Evolutionary conservation across 805 yeast species (phyloP).

Genomic region (Saccharomycopsis fibuligera): DNA sequence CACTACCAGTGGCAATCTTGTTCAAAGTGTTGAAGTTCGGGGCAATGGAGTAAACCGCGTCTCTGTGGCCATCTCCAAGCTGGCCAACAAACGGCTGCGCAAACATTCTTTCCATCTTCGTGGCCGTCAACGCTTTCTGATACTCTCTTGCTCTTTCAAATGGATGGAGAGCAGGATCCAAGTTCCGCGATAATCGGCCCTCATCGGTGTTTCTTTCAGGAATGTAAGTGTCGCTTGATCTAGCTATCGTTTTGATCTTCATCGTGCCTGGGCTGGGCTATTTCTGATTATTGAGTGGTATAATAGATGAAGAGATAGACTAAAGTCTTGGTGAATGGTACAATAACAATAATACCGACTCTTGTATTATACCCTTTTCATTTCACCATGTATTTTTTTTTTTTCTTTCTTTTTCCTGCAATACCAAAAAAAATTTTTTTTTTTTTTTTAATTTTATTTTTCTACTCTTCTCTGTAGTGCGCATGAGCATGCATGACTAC

Average conservation of each 20-base stretch:
- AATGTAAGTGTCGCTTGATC: constrained; percentile 88
- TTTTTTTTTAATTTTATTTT: too few relatives aligned
- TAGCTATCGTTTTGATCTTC: constrained; percentile 84
- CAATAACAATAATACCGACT: too few relatives aligned
- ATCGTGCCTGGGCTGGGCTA: too few relatives aligned
- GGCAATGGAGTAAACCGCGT: constrained; percentile 86
- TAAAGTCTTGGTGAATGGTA: too few relatives aligned
- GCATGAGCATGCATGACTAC: too few relatives aligned
- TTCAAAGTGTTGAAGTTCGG: constrained; percentile 65
- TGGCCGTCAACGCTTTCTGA: constrained; percentile 89
- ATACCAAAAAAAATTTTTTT: too few relatives aligned
- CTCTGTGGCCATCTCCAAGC: constrained; percentile 89
- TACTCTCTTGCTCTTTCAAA: constrained; percentile 96
- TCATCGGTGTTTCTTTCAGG: constrained; percentile 91
- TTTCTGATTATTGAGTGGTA: too few relatives aligned
- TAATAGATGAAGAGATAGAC: too few relatives aligned
- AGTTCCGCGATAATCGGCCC: constrained; percentile 77
- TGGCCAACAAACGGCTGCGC: constrained; percentile 97
- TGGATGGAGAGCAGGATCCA: constrained; percentile 92
- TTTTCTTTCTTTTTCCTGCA: too few relatives aligned
- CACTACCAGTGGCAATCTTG: constrained; percentile 84
- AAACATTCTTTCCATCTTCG: constrained; percentile 92
- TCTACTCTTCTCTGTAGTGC: too few relatives aligned
- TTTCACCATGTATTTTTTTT: too few relatives aligned
- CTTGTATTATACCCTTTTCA: too few relatives aligned